A percentile compares a stretch with the other conserved stretches of the same genome.
Evolutionary conservation across 176 grass and related monocot genomes (phyloP).

Genomic region (Triticum dicoccoides): DNA sequence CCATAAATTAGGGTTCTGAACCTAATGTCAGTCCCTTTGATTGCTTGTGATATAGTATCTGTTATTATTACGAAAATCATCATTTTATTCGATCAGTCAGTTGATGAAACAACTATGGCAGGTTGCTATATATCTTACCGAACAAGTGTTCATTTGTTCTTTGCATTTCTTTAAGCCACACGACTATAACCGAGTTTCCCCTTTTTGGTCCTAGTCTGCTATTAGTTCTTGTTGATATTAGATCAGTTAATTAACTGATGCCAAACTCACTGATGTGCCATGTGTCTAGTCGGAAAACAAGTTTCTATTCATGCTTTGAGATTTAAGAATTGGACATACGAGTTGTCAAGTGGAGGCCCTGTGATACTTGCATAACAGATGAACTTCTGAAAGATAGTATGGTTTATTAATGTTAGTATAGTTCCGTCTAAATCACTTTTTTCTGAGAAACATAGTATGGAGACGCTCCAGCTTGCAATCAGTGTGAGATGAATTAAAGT

Average conservation of each 20-base stretch:
- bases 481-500: not conserved
- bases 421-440: not conserved
- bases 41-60: not conserved
- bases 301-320: not conserved
- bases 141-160: not conserved
- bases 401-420: not conserved
- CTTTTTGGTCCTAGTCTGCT: not conserved
- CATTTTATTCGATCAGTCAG: not conserved
- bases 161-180: not conserved
- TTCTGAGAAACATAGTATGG: not conserved
- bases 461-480: not conserved
- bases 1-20: not conserved
- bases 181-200: not conserved
- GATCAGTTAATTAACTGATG: not conserved
- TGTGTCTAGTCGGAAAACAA: not conserved
- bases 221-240: not conserved
- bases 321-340: not conserved
- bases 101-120: not conserved
- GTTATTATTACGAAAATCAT: not conserved
- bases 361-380: not conserved
- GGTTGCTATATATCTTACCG: not conserved
- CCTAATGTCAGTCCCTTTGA: not conserved
- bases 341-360: not conserved
- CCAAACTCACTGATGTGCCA: not conserved
- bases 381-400: not conserved